phyloP scores from a whole-genome alignment of 1,139 yeast genomes.

The Suhomyces guaymorum region DNA sequence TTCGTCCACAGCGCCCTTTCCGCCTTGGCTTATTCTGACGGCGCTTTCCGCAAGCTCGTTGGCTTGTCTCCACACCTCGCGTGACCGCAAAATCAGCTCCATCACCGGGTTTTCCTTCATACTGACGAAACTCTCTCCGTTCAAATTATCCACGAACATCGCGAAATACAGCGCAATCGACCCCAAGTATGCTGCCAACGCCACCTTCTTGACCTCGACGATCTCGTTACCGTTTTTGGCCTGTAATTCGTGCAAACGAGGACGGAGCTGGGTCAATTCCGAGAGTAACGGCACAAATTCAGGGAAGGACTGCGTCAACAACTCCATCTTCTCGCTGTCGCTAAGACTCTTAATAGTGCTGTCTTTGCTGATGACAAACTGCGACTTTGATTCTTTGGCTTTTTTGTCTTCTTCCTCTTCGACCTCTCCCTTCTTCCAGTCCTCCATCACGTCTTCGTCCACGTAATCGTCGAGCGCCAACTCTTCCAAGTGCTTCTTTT shows the following conservation, averaged over 20 bases:
- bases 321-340: conserved; percentile 44
- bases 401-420: conserved; percentile 32
- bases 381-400: conserved; percentile 13
- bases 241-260: conserved; percentile 30
- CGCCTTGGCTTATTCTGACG: not conserved
- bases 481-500: conserved; percentile 79
- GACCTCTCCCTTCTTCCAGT: conserved; percentile 54
- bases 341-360: conserved; percentile 37
- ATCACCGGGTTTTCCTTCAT: conserved; percentile 88
- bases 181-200: conserved; percentile 76
- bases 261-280: conserved; percentile 56
- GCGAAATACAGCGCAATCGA: conserved; percentile 77
- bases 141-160: conserved; percentile 57
- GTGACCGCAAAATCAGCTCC: conserved; percentile 76
- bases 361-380: conserved; percentile 28
- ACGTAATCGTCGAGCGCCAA: conserved; percentile 79
- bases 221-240: conserved; percentile 32
- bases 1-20: conserved; percentile 1
- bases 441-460: conserved; percentile 79
- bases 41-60: conserved; percentile 41
- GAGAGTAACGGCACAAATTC: conserved; percentile 77
- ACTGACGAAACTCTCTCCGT: conserved; percentile 55
- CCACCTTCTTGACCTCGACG: conserved; percentile 55
- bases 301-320: conserved; percentile 67
- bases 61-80: conserved; percentile 92